Evolutionary conservation across 164 flowering plant genomes (phyloP).

Genomic region (Aristolochia californica): DNA sequence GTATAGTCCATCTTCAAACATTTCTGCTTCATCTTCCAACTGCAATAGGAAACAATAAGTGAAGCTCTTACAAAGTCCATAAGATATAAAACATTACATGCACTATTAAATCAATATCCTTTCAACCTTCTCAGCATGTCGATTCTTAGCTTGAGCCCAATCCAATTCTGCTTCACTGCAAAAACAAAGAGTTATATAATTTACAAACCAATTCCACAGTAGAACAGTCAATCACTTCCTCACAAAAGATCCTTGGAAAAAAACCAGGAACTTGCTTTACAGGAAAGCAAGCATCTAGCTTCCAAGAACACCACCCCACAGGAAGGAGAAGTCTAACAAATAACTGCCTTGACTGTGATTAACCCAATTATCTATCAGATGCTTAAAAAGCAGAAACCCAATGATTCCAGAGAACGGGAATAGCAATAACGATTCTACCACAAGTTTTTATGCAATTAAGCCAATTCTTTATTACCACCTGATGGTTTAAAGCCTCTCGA

Average conservation of each 20-base stretch:
- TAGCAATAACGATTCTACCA: background rate
- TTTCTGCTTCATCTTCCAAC: constrained; percentile 45
- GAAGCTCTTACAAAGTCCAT: background rate
- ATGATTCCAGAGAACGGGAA: background rate
- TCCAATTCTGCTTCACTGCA: constrained; percentile 50
- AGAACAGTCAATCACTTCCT: no score
- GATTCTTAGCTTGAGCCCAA: constrained; percentile 61
- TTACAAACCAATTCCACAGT: no score
- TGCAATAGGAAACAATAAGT: constrained; percentile 17
- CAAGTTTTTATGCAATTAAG: no score
- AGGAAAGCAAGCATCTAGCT: no score
- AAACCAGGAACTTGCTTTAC: no score
- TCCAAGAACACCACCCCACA: no score
- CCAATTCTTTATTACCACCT: constrained; percentile 25
- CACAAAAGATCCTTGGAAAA: no score
- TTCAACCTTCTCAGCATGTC: constrained; percentile 53
- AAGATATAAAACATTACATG: background rate
- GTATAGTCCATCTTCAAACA: constrained; percentile 28
- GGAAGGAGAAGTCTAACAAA: no score
- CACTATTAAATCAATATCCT: constrained; percentile 1
- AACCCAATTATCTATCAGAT: no score
- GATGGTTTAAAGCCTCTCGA: constrained; percentile 24
- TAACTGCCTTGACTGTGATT: no score
- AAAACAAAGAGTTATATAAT: background rate
- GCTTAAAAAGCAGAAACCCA: no score